Evolutionary conservation across 2,329 filamentous ascomycete genomes (phyloP), one percentile per base, ranked within the genome.

Genomic region (Cladosporium halotolerans): DNA sequence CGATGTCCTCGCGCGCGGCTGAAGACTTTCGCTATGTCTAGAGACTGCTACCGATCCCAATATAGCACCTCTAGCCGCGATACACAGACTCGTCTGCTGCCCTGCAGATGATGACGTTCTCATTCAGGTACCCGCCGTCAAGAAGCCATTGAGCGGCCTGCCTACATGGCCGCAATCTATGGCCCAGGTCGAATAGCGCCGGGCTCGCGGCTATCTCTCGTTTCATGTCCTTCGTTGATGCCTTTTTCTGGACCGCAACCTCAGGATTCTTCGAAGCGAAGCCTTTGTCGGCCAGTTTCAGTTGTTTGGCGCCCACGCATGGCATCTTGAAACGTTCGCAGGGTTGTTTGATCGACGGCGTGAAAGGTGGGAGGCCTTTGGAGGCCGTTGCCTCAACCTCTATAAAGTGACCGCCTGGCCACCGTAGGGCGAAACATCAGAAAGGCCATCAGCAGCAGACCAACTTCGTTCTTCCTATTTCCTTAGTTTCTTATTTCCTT

Each of bases 401-500:
- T 63, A 63, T 63, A 63, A 63, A 54, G 50, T 49, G 50, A 14
- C 31, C 53, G 11, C 23, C 45, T 48, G 39, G 44, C 53, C 52
- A 51, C 53, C 47, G 19, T 39, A n/a, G 42, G 43, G 43, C 34
- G n/a, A 39, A 53, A 44, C 53, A 39, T n/a, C 41, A 53, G 31
- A 31, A 45, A 42, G 45, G 38, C 28, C 33, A 47, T 52, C 32
- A 44, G 42, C 45, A 51, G 23, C 44, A 42, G 38, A 48, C 51
- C 54, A 44, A 36, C 49, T 40, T 56, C 48, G 36, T 47, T 55
- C 57, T 50, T 38, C 46, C 46, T 54, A 55, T 55, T 44, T 56
- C 42, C 46, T 57, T 57, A 36, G 62, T 61, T 65, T 60, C 51
- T 62, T 63, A 50, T 65, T 62, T 66, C 61, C 56, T 65, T 62